Conservation (phyloP, 768 basidiomycete species). For the Hygrocybe punicea region DNA sequence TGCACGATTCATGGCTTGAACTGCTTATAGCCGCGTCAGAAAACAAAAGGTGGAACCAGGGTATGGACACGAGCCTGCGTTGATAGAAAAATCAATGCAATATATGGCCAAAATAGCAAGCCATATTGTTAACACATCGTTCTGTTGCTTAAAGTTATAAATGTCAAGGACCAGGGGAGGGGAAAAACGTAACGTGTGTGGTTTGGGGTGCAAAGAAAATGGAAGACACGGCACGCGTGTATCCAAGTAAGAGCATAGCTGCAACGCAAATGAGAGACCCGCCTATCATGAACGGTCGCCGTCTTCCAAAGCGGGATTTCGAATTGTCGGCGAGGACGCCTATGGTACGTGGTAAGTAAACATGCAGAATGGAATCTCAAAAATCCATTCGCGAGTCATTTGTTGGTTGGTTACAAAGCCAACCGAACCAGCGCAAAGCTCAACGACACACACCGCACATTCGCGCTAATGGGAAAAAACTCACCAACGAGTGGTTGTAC, state of each 20-base stretch:
- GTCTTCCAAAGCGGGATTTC: constrained; percentile 76
- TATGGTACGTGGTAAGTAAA: constrained; percentile 28
- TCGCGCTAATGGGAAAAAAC: too few relatives aligned
- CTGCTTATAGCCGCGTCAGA: constrained; percentile 34
- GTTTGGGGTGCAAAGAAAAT: constrained; percentile 39
- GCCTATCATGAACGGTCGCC: constrained; percentile 80
- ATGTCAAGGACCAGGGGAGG: background rate
- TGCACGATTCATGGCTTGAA: constrained; percentile 87
- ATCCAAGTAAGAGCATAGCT: constrained; percentile 82
- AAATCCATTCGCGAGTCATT: too few relatives aligned
- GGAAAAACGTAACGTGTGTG: constrained; percentile 17
- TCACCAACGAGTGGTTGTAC: constrained; percentile 87
- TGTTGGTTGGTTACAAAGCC: too few relatives aligned
- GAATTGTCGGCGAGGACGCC: constrained; percentile 78
- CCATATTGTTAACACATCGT: constrained; percentile 64
- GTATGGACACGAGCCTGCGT: constrained; percentile 36
- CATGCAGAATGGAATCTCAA: background rate
- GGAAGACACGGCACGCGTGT: constrained; percentile 65
- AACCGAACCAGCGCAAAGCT: too few relatives aligned
- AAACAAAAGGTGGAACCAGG: background rate
- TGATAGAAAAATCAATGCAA: constrained; percentile 58
- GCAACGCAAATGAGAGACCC: constrained; percentile 63
- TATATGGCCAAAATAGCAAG: constrained; percentile 62
- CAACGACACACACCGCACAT: too few relatives aligned
- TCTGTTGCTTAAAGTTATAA: constrained; percentile 38